Conservation (phyloP, 2,329 filamentous ascomycete genomes). For the Stylonectria norvegica region DNA sequence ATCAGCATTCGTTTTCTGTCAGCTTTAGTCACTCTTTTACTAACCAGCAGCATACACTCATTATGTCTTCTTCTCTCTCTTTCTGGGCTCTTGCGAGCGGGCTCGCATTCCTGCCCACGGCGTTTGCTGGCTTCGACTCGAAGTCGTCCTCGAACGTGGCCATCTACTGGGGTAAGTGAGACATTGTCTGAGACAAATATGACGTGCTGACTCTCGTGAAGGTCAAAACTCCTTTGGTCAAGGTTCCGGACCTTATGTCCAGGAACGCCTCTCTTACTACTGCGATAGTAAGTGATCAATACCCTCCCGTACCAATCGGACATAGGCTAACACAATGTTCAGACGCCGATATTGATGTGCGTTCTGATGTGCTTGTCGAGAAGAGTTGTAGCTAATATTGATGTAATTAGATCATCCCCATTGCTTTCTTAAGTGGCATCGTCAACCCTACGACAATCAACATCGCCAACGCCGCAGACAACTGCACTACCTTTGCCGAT, state of each 20-base stretch:
- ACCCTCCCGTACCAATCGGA: too few species aligned
- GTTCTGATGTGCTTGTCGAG: background rate
- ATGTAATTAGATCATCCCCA: slow-evolving; percentile 1
- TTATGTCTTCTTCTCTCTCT: background rate
- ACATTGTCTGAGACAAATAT: background rate
- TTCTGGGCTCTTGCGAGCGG: background rate
- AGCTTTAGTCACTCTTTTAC: background rate
- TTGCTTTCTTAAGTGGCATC: background rate
- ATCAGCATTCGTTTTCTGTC: too few species aligned
- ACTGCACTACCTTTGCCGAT: background rate
- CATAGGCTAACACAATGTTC: background rate
- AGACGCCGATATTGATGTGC: background rate
- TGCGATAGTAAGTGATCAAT: background rate
- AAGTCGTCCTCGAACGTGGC: background rate
- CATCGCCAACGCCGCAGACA: slow-evolving; percentile 1
- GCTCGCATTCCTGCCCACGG: background rate
- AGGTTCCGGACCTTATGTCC: background rate
- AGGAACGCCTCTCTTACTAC: slow-evolving; percentile 1
- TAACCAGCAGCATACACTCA: background rate
- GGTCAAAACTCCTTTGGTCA: slow-evolving; percentile 1
- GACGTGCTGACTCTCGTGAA: background rate
- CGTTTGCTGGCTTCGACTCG: background rate
- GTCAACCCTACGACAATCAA: background rate
- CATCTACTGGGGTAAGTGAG: background rate
- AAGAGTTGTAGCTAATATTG: too few species aligned